Conservation (phyloP, 768 basidiomycete genomes). For the Boletellus ananas region DNA sequence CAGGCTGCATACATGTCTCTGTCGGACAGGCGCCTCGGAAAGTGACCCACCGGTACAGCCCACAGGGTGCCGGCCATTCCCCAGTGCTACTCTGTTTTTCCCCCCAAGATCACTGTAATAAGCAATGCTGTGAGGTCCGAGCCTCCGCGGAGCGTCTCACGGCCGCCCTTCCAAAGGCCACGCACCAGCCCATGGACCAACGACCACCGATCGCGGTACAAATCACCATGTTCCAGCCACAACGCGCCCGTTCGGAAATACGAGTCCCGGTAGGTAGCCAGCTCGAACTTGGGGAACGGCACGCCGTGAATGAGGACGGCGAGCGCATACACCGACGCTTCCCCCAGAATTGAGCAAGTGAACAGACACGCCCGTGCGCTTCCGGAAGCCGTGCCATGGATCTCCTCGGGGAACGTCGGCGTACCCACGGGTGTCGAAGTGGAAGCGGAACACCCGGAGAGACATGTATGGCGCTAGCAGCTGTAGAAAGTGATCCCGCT, state of each 20-base stretch:
- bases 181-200: neutral
- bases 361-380: neutral
- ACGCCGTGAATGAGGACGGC: slow-evolving; percentile 11
- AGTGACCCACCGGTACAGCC: too few species aligned
- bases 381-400: slow-evolving; percentile 10
- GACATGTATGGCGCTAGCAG: slow-evolving; percentile 12
- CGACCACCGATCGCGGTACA: slow-evolving; percentile 6
- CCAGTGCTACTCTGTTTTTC: too few species aligned
- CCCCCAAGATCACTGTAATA: too few species aligned
- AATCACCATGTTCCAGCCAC: neutral
- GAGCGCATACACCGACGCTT: slow-evolving; percentile 8
- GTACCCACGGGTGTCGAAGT: slow-evolving; percentile 8
- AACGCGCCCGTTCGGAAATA: neutral
- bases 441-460: slow-evolving; percentile 2
- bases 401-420: slow-evolving; percentile 5
- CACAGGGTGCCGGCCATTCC: too few species aligned
- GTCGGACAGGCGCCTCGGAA: too few species aligned
- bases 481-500: slow-evolving; percentile 13
- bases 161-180: neutral
- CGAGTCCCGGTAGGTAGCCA: neutral
- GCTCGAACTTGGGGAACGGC: slow-evolving; percentile 1
- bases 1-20: too few species aligned
- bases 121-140: neutral
- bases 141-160: slow-evolving; percentile 6
- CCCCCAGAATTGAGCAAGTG: slow-evolving; percentile 3